Evolutionary conservation across 164 flowering plant genomes (phyloP).

Genomic region (Aristolochia californica): DNA sequence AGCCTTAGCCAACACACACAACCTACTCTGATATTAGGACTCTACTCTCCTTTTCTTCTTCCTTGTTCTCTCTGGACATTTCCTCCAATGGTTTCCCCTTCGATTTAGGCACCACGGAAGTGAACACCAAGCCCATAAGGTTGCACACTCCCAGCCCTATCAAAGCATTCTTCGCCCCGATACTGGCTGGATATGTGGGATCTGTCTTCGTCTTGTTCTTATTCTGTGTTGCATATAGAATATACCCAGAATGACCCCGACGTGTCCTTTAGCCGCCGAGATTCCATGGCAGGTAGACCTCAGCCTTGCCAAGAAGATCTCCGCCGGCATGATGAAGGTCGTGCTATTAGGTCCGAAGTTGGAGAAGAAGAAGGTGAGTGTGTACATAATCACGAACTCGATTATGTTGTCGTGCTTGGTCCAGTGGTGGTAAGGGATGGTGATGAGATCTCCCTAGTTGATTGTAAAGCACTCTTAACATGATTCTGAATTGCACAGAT

Average conservation of each 20-base stretch:
- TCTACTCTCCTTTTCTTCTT: not conserved
- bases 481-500: slow-evolving; percentile 95
- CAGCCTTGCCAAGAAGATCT: slow-evolving; percentile 9
- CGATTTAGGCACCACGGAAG: slow-evolving; percentile 9
- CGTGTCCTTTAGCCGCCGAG: slow-evolving; percentile 8
- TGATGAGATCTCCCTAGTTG: slow-evolving; percentile 74
- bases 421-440: slow-evolving; percentile 38
- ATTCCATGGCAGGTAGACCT: slow-evolving; percentile 17
- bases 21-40: too few species aligned
- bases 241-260: slow-evolving; percentile 6
- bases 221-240: slow-evolving; percentile 10
- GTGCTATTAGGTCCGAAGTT: slow-evolving; percentile 11
- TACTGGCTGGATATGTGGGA: slow-evolving; percentile 5
- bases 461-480: slow-evolving; percentile 75
- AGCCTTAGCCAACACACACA: too few species aligned
- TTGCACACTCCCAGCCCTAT: slow-evolving; percentile 5
- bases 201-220: slow-evolving; percentile 1
- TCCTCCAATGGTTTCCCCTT: slow-evolving; percentile 12
- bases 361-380: slow-evolving; percentile 11
- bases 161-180: slow-evolving; percentile 8
- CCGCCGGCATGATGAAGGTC: slow-evolving; percentile 9
- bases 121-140: slow-evolving; percentile 1
- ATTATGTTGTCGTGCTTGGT: not conserved
- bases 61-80: slow-evolving; percentile 3
- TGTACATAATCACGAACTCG: slow-evolving; percentile 10